These are phyloP conservation scores for Begonia masoniana DNA, from an alignment of 306 rosid genomes.

Conservation along the genomic window DNA sequence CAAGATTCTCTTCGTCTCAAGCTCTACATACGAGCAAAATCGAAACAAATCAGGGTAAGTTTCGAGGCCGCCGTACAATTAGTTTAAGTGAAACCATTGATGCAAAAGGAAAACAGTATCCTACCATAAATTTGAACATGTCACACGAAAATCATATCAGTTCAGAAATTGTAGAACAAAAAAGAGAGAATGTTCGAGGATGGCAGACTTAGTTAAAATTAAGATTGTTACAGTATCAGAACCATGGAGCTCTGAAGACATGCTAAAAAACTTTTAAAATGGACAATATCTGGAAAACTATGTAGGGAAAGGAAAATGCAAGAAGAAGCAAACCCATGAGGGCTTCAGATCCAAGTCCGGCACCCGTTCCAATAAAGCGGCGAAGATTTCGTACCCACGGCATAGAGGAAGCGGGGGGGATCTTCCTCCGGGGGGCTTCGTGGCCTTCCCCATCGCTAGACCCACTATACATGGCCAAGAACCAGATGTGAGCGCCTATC, in stretches of 20 bases:
- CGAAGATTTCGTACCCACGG: slow-evolving; percentile 89
- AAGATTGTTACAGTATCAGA: too few species aligned
- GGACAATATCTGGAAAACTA: background rate
- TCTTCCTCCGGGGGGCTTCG: slow-evolving; percentile 63
- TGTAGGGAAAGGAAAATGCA: background rate
- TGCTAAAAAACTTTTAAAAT: background rate
- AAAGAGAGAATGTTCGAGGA: too few species aligned
- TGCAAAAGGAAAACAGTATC: too few species aligned
- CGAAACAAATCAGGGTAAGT: too few species aligned
- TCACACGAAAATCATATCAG: too few species aligned
- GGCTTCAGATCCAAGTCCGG: slow-evolving; percentile 93
- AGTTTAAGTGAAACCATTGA: too few species aligned
- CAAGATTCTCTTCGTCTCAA: slow-evolving; percentile 90
- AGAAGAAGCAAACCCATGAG: slow-evolving; percentile 53
- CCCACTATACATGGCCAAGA: slow-evolving; percentile 69
- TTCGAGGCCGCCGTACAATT: too few species aligned
- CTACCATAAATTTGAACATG: too few species aligned
- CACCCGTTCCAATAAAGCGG: slow-evolving; percentile 79
- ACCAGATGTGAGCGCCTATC: slow-evolving; percentile 2
- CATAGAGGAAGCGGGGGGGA: slow-evolving; percentile 91
- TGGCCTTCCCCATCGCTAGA: slow-evolving; percentile 90
- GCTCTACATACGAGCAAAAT: slow-evolving; percentile 41
- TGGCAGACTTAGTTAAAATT: too few species aligned
- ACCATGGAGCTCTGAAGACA: too few species aligned
- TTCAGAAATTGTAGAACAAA: too few species aligned